Evolutionary conservation across 2,329 filamentous ascomycete species (phyloP), one percentile per base, ranked within the genome.

Genomic region (Curvularia eragrostidis): DNA sequence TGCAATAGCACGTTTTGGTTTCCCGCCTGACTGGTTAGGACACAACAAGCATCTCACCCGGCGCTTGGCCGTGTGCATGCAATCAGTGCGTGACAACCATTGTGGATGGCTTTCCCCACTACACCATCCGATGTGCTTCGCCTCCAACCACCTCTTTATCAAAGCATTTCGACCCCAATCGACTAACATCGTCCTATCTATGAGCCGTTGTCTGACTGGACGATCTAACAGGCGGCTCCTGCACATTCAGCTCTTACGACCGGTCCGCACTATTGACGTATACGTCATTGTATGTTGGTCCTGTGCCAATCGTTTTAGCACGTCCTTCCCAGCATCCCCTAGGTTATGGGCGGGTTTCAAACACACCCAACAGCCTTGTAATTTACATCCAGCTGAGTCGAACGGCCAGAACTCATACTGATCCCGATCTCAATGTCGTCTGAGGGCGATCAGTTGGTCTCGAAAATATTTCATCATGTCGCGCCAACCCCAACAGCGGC

Each of bases 361-460:
- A 28, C 36, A 43, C 26, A 32, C 18, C 1, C 32, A 26, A 43
- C 41, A 24, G 30, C n/a, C 32, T 30, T 32, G 34, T 47, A 56
- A 48, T 24, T n/a, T 19, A 7, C 18, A 28, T 26, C 23, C 44
- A 34, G 23, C 51, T 26, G 36, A n/a, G 46, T 34, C 13, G 30
- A 50, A 38, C 36, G 30, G 44, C 10, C 7, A 30, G 18, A 26
- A 28, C 21, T 39, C 28, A 54, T 49, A 26, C 54, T 41, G 52
- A 55, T 30, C 5, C 26, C 38, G 23, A 21, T 36, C 52, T 42
- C 34, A 7, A 64, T 62, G 59, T 47, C 62, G 38, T 59, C 61
- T 21, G 21, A 48, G 15, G 66, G 64, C 9, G 65, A 63, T 30
- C 52, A 69, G 7, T 71, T 64, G 26, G 57, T 71, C 23, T 65